These are phyloP conservation scores for Lodderomyces pseudojiufengensis DNA, from an alignment of 1,139 yeast species.

Conservation along the genomic window DNA sequence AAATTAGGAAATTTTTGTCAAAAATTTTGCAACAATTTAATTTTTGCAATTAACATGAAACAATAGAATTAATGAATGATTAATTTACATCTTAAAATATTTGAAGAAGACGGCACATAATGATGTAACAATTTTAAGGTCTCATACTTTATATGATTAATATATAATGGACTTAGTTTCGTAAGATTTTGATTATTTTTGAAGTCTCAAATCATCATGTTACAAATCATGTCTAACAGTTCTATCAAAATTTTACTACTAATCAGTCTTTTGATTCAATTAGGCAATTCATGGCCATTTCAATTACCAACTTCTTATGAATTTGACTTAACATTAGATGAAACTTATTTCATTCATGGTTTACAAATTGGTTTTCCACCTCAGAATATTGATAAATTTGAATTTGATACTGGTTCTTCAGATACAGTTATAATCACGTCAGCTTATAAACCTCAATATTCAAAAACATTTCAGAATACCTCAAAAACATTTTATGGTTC, in stretches of 20 bases:
- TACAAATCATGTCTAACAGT: no score
- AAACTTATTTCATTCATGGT: conserved; percentile 15
- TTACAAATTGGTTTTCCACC: conserved; percentile 17
- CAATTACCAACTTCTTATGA: neutral
- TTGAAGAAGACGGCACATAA: no score
- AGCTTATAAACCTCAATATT: conserved; percentile 11
- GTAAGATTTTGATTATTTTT: conserved; percentile 2
- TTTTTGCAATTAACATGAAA: no score
- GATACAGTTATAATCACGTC: conserved; percentile 17
- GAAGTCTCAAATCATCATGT: no score
- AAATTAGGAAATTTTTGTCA: conserved; percentile 3
- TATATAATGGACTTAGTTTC: no score
- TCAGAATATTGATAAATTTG: conserved; percentile 14
- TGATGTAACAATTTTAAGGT: no score
- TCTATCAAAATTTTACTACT: neutral
- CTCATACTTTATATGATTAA: no score
- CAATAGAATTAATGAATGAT: no score
- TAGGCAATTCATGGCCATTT: neutral
- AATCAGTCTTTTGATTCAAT: neutral
- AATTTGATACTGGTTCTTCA: conserved; percentile 23
- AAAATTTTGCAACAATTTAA: no score
- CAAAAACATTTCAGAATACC: conserved; percentile 14
- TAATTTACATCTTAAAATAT: no score
- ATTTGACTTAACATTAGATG: conserved; percentile 1
- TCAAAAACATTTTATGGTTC: conserved; percentile 8